These are phyloP conservation scores for Botryotinia convoluta DNA, from an alignment of 2,329 filamentous ascomycete genomes.

Conservation along the genomic window DNA sequence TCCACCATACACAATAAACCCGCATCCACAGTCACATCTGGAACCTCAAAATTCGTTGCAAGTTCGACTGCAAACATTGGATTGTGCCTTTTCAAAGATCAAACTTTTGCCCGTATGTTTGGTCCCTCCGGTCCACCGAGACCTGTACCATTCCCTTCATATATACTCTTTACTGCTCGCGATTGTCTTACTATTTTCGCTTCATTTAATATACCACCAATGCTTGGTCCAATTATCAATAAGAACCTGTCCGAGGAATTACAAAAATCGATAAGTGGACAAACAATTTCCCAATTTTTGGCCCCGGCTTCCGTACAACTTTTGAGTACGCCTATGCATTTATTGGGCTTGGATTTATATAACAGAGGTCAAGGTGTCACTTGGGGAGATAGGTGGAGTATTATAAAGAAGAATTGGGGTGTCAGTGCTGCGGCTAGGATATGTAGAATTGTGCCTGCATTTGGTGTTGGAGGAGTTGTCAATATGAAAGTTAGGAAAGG, in stretches of 20 bases:
- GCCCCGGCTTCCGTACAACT: conserved; percentile 79
- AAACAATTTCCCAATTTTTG: conserved; percentile 71
- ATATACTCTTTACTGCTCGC: conserved; percentile 74
- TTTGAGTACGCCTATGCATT: conserved; percentile 76
- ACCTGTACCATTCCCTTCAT: conserved; percentile 66
- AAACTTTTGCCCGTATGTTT: conserved; percentile 79
- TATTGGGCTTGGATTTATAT: conserved; percentile 83
- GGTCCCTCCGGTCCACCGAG: conserved; percentile 56
- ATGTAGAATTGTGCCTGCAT: conserved; percentile 82
- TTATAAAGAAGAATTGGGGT: conserved; percentile 73
- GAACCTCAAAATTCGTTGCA: conserved; percentile 75
- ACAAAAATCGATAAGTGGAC: conserved; percentile 49
- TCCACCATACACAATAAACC: conserved; percentile 60
- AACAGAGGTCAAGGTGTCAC: conserved; percentile 56
- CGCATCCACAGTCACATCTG: conserved; percentile 65
- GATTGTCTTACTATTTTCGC: conserved; percentile 91
- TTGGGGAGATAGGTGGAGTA: conserved; percentile 59
- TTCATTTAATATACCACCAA: conserved; percentile 81
- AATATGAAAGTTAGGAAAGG: conserved; percentile 68
- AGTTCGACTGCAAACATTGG: conserved; percentile 81
- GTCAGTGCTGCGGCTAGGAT: conserved; percentile 73
- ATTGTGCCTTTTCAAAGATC: conserved; percentile 87
- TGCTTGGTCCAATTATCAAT: conserved; percentile 69
- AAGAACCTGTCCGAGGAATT: conserved; percentile 53
- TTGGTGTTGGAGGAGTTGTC: conserved; percentile 83